These are phyloP conservation scores for Saccharomyces hybrid DNA, from an alignment of 1,139 yeast genomes.

Conservation along the genomic window DNA sequence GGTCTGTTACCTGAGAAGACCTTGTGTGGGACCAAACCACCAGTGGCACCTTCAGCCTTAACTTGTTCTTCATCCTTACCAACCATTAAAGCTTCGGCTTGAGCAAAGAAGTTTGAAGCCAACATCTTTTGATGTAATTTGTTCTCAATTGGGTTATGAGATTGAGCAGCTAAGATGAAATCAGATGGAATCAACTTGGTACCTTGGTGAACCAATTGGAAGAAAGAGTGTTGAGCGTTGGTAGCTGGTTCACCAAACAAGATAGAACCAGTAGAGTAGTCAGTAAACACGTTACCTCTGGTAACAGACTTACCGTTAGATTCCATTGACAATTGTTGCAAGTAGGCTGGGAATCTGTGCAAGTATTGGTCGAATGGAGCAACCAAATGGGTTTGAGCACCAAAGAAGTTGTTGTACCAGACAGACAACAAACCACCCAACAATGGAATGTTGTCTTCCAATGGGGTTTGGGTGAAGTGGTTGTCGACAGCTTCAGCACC, in stretches of 20 bases:
- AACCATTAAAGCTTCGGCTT: slow-evolving; percentile 94
- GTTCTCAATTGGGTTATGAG: slow-evolving; percentile 93
- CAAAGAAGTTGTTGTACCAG: slow-evolving; percentile 97
- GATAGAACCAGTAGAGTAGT: slow-evolving; percentile 92
- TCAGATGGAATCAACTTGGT: slow-evolving; percentile 95
- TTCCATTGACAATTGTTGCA: slow-evolving; percentile 98
- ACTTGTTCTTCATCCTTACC: slow-evolving; percentile 87
- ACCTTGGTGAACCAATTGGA: slow-evolving; percentile 99
- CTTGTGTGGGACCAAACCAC: slow-evolving; percentile 87
- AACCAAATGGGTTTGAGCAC: slow-evolving; percentile 96
- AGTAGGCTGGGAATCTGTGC: slow-evolving; percentile 98
- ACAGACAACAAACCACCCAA: slow-evolving; percentile 89
- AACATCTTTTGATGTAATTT: slow-evolving; percentile 95
- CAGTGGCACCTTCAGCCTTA: slow-evolving; percentile 82
- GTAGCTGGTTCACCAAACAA: slow-evolving; percentile 98
- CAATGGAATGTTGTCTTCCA: slow-evolving; percentile 86
- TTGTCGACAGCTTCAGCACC: slow-evolving; percentile 97
- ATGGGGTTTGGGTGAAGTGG: slow-evolving; percentile 77
- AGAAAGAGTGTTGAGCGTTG: slow-evolving; percentile 97
- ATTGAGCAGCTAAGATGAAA: slow-evolving; percentile 92
- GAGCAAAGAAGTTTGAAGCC: slow-evolving; percentile 97
- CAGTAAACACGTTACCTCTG: slow-evolving; percentile 81
- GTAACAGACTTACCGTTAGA: slow-evolving; percentile 97
- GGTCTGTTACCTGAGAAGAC: slow-evolving; percentile 97
- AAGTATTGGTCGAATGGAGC: slow-evolving; percentile 98